Evolutionary conservation across 2,329 filamentous ascomycete species (phyloP).

Genomic region (Ascocoryne sarcoides): DNA sequence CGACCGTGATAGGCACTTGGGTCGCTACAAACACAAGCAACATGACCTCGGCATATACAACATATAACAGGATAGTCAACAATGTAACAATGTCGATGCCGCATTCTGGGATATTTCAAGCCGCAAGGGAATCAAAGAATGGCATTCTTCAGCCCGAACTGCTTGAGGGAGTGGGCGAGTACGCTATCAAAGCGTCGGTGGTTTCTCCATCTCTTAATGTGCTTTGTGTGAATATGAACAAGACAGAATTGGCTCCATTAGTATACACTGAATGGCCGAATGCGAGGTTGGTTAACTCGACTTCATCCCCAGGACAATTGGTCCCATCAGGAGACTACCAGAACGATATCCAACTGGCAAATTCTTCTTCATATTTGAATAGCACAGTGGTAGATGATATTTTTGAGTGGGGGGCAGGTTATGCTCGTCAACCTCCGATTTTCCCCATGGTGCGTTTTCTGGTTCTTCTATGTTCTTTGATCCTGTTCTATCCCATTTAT

Average conservation of each 20-base stretch:
- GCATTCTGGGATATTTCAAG: constrained; percentile 57
- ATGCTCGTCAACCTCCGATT: constrained; percentile 42
- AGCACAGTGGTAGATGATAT: constrained; percentile 57
- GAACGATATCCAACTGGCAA: constrained; percentile 30
- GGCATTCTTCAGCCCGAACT: constrained; percentile 61
- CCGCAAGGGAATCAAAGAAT: constrained; percentile 53
- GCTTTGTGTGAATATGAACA: constrained; percentile 58
- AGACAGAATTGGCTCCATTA: constrained; percentile 51
- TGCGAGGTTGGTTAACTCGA: constrained; percentile 26
- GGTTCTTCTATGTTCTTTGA: too few species aligned
- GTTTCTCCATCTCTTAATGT: constrained; percentile 65
- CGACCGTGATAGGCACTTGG: constrained; percentile 62
- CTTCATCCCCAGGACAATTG: constrained; percentile 29
- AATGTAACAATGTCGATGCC: constrained; percentile 74
- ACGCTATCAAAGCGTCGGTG: constrained; percentile 58
- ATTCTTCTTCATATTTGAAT: constrained; percentile 39
- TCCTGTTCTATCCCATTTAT: too few species aligned
- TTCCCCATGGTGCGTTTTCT: constrained; percentile 37
- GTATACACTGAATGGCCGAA: constrained; percentile 55
- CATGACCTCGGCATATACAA: constrained; percentile 40
- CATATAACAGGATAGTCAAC: constrained; percentile 53
- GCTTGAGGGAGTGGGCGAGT: constrained; percentile 57
- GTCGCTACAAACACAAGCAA: constrained; percentile 48
- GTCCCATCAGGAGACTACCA: constrained; percentile 32
- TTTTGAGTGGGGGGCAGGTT: constrained; percentile 55